Evolutionary conservation across 2,329 filamentous ascomycete species (phyloP).

Genomic region (Didymella segeticola): DNA sequence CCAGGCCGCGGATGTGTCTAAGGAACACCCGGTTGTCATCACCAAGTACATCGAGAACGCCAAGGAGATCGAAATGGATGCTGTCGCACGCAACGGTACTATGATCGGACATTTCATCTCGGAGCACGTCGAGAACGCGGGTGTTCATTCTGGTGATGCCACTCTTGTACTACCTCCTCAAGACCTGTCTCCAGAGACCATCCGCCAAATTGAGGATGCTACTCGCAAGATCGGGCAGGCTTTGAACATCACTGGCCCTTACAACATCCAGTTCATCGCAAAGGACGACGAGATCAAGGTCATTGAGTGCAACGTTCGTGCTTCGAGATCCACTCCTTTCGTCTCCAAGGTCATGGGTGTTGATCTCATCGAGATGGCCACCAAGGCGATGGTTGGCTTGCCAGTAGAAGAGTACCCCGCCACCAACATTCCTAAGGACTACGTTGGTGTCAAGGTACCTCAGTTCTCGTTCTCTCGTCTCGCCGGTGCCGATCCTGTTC

Average conservation of each 20-base stretch:
- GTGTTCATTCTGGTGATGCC: constrained; percentile 97
- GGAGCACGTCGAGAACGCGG: constrained; percentile 97
- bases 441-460: constrained; percentile 95
- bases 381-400: constrained; percentile 90
- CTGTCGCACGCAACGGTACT: constrained; percentile 86
- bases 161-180: constrained; percentile 94
- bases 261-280: constrained; percentile 99
- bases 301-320: constrained; percentile 97
- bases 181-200: constrained; percentile 87
- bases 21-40: constrained; percentile 96
- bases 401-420: constrained; percentile 84
- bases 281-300: constrained; percentile 99
- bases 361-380: constrained; percentile 97
- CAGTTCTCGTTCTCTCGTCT: constrained; percentile 99
- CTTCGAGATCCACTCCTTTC: constrained; percentile 95
- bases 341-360: constrained; percentile 99
- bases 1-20: constrained; percentile 91
- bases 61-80: constrained; percentile 99
- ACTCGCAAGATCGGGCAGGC: constrained; percentile 94
- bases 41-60: constrained; percentile 99
- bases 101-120: constrained; percentile 97
- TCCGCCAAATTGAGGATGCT: constrained; percentile 89
- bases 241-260: constrained; percentile 93
- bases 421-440: constrained; percentile 75
- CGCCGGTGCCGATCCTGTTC: constrained; percentile 92